These are phyloP conservation scores for Candida boleticola DNA, from an alignment of 805 yeast species.

Conservation along the genomic window DNA sequence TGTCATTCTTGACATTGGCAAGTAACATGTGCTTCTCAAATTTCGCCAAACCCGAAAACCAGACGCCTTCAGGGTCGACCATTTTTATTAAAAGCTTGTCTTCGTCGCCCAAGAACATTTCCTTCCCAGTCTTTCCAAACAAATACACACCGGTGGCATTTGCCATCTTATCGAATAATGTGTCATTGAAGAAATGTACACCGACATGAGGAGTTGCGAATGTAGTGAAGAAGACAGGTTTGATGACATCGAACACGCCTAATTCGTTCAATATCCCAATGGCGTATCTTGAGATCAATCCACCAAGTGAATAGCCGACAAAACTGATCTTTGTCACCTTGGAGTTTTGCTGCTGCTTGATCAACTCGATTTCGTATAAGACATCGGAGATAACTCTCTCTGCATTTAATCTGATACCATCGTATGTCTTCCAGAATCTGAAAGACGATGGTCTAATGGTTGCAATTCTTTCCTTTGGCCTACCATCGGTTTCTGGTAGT, in stretches of 20 bases:
- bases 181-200: slow-evolving; percentile 32
- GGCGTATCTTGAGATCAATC: slow-evolving; percentile 76
- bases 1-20: slow-evolving; percentile 78
- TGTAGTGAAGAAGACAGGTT: slow-evolving; percentile 38
- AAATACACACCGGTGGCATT: slow-evolving; percentile 32
- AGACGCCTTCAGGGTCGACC: slow-evolving; percentile 52
- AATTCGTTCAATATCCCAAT: slow-evolving; percentile 52
- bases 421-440: slow-evolving; percentile 45
- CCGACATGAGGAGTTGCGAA: slow-evolving; percentile 48
- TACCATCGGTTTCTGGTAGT: slow-evolving; percentile 9
- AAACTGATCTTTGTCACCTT: slow-evolving; percentile 67
- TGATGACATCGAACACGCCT: slow-evolving; percentile 32
- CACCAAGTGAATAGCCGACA: slow-evolving; percentile 89
- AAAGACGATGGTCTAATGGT: slow-evolving; percentile 38
- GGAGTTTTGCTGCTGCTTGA: slow-evolving; percentile 25
- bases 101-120: slow-evolving; percentile 36
- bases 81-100: slow-evolving; percentile 48
- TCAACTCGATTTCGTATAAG: slow-evolving; percentile 38
- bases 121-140: slow-evolving; percentile 37
- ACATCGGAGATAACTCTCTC: slow-evolving; percentile 35
- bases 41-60: slow-evolving; percentile 49
- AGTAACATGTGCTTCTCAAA: slow-evolving; percentile 60
- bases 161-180: slow-evolving; percentile 30
- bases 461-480: slow-evolving; percentile 25
- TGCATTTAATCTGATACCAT: slow-evolving; percentile 37